Base-by-base conservation (phyloP, 352 stramenopile species). In the Phytophthora sojae region DNA sequence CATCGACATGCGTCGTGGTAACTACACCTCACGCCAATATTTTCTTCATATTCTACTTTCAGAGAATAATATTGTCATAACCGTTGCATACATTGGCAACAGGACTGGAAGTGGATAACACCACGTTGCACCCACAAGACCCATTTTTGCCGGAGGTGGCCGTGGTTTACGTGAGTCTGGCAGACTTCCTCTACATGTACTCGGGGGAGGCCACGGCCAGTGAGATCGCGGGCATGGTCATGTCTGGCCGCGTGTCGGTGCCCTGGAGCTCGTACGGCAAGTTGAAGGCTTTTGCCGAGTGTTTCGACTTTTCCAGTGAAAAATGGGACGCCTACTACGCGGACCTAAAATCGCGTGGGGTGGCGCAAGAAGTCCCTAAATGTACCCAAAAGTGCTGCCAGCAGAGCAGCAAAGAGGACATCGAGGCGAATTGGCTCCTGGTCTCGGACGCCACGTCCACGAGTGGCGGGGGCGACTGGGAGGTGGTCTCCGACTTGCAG, bases 101-200 rank as follows among this genome's bases (percentile, higher is more conserved):
- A 95, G 84, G 60, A 26, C 66, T 95, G 29, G 73, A 79, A 3
- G 77, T 96, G n/a, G 77, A 80, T 12, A 83, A 78, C 19, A 75
- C 77, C 17, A 76, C 83, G 19, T 52, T 94, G 39, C 66, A 79
- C 21, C 70, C 71, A 6, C 71, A 80, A 39, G 82, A 92, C 62
- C 76, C 83, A 44, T 92, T 91, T 45, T 56, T 85, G 25, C 73
- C 75, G 1, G 81, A 92, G n/a, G 81, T 85, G n/a, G 86, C 84
- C 11, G 79, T 90, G 4, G 85, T 96, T 45, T 74, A 87, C 64
- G 81, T 96, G 52, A 93, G 82, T 62, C 73, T 96, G 1, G 81
- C 82, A 2, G 88, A 96, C 57, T 96, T 96, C 56, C 70, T 96
- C 50, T 94, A 89, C 79, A 96, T 96, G 88, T 96, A 96, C 76